Conservation (phyloP, 331 rosid genomes). For the Acacia pycnantha region DNA sequence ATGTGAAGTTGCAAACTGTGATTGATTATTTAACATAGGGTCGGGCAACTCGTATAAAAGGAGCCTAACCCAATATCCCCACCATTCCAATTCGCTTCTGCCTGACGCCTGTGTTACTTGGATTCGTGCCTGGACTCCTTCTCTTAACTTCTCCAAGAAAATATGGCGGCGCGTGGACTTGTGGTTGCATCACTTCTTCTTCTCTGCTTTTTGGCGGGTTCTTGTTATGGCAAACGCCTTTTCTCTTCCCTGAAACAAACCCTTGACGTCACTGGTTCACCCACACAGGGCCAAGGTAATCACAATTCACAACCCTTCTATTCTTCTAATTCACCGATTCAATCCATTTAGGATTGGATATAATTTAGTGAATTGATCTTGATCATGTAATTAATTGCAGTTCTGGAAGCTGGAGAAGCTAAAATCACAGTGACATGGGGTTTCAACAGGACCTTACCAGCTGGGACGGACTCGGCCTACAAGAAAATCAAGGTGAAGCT, state of each 20-base stretch:
- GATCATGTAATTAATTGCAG: conserved; percentile 43
- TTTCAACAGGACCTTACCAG: conserved; percentile 45
- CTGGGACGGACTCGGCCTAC: conserved; percentile 61
- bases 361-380: background rate
- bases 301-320: background rate
- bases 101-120: background rate
- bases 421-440: conserved; percentile 67
- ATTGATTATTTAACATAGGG: background rate
- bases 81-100: background rate
- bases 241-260: conserved; percentile 46
- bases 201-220: conserved; percentile 37
- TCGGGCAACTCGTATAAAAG: conserved; percentile 15
- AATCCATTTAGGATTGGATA: background rate
- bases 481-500: conserved; percentile 63
- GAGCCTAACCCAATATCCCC: background rate
- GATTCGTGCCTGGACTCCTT: background rate
- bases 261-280: conserved; percentile 54
- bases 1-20: background rate
- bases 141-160: background rate
- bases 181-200: conserved; percentile 46
- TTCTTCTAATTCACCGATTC: background rate
- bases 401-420: conserved; percentile 61
- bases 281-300: conserved; percentile 48
- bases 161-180: conserved; percentile 52
- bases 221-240: conserved; percentile 44